Conservation (phyloP, 805 yeast species). For the Kuraishia ogatae region DNA sequence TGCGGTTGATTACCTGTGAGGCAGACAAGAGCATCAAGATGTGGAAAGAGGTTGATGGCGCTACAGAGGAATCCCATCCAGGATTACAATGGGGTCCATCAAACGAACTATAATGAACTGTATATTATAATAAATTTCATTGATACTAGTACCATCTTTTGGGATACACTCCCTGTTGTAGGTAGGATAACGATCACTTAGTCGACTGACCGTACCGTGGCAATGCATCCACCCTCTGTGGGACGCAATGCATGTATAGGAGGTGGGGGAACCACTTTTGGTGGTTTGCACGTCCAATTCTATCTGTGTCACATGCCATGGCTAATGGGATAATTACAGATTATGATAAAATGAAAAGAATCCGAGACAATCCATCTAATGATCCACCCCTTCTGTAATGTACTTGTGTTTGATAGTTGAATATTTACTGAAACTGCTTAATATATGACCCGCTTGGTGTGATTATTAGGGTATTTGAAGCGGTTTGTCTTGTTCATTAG, state of each 20-base stretch:
- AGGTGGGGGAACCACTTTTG: too few species aligned
- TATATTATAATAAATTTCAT: too few species aligned
- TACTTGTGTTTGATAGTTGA: neutral
- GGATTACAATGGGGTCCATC: constrained; percentile 26
- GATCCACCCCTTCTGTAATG: neutral
- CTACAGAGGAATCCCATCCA: constrained; percentile 23
- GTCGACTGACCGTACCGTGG: too few species aligned
- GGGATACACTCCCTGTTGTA: too few species aligned
- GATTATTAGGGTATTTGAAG: neutral
- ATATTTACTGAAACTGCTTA: neutral
- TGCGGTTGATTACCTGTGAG: constrained; percentile 77
- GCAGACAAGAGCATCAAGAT: constrained; percentile 82
- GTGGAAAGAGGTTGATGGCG: constrained; percentile 47
- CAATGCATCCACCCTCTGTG: too few species aligned
- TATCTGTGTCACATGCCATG: too few species aligned
- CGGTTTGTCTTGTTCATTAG: neutral
- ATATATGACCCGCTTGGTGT: neutral
- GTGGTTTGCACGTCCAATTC: too few species aligned
- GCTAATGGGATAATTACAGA: too few species aligned
- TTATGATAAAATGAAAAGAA: too few species aligned
- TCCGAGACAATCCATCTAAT: neutral
- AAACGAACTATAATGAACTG: neutral
- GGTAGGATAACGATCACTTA: too few species aligned
- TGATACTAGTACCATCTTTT: too few species aligned
- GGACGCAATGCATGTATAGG: too few species aligned